These are phyloP conservation scores for Colletotrichum sp. DNA, from an alignment of 2,329 filamentous ascomycete species.

Conservation along the genomic window DNA sequence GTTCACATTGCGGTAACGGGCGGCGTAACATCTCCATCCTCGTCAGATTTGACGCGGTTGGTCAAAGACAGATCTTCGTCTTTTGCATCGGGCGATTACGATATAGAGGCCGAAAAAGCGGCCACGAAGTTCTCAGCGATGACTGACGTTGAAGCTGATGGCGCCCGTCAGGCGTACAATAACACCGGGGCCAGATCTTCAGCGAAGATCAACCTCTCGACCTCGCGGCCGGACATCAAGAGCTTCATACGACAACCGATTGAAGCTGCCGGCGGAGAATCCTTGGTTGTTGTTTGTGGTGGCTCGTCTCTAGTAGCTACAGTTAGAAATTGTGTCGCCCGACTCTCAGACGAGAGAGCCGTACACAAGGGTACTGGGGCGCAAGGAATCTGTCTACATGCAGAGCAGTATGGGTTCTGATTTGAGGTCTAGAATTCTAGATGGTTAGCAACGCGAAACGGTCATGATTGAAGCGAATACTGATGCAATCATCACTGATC, in stretches of 20 bases:
- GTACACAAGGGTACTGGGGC: conserved; percentile 70
- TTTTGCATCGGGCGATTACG: background rate
- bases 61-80: background rate
- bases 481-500: background rate
- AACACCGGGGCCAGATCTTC: too few relatives aligned
- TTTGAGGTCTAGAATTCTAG: background rate
- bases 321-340: conserved; percentile 60
- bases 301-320: conserved; percentile 58
- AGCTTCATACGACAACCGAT: conserved; percentile 57
- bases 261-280: conserved; percentile 64
- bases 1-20: conserved; percentile 54
- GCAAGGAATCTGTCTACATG: conserved; percentile 65
- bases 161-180: conserved; percentile 30
- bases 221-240: conserved; percentile 48
- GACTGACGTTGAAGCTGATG: background rate
- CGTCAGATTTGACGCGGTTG: background rate
- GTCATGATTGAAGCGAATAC: background rate
- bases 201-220: background rate
- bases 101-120: background rate
- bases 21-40: conserved; percentile 9
- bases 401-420: conserved; percentile 64
- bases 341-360: conserved; percentile 63
- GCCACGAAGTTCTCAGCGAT: background rate
- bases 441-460: background rate
- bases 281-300: conserved; percentile 66